Conservation (phyloP, 257 asterid genomes). For the Jacaranda copaia region DNA sequence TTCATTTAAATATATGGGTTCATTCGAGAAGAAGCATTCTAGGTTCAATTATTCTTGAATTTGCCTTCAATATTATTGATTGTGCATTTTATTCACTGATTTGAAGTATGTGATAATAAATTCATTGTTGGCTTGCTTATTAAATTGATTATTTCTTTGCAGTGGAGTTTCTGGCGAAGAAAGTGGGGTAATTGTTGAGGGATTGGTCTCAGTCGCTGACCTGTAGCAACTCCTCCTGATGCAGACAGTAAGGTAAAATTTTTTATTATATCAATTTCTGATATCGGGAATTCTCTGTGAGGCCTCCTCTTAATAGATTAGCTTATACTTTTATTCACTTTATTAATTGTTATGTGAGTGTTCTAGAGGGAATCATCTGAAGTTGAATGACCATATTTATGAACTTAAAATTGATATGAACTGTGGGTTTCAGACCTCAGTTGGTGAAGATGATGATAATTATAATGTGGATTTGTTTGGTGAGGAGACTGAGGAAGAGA, state of each 20-base stretch:
- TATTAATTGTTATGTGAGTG: not conserved
- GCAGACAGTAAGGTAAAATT: slow-evolving; percentile 56
- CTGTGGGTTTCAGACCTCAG: slow-evolving; percentile 43
- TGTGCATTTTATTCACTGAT: not conserved
- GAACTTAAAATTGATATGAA: not conserved
- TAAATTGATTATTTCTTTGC: slow-evolving; percentile 26
- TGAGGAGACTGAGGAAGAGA: slow-evolving; percentile 98
- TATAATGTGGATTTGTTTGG: slow-evolving; percentile 93
- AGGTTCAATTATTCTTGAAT: slow-evolving; percentile 8
- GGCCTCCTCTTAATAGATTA: not conserved
- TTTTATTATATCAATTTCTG: not conserved
- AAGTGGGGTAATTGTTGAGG: slow-evolving; percentile 61
- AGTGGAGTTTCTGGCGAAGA: slow-evolving; percentile 85
- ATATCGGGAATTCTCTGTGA: not conserved
- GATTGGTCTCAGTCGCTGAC: slow-evolving; percentile 55
- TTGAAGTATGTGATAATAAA: slow-evolving; percentile 13
- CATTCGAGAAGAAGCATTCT: not conserved
- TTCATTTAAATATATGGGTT: slow-evolving; percentile 23
- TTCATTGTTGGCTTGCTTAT: not conserved
- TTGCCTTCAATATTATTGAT: slow-evolving; percentile 9
- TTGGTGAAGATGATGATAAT: slow-evolving; percentile 81
- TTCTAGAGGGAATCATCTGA: not conserved
- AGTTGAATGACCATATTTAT: not conserved
- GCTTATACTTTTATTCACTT: not conserved
- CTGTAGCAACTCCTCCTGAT: slow-evolving; percentile 68